Percentiles rank a stretch among this genome's conserved stretches.
Conservation (phyloP, 176 grass and related monocot genomes). For the Hordeum marinum region DNA sequence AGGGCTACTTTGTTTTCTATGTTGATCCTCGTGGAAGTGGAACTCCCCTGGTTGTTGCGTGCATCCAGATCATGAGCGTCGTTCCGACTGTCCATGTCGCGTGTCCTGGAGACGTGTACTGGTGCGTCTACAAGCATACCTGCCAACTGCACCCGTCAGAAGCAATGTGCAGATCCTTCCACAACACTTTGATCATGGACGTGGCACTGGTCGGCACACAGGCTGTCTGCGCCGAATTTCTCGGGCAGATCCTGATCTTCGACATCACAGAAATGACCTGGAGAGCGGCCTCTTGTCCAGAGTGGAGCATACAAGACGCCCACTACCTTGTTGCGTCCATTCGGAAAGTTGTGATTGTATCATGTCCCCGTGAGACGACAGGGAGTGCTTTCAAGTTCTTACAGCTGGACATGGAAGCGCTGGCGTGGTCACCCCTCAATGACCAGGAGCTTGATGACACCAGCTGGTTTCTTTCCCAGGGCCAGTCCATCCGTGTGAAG, state of each 20-base stretch:
- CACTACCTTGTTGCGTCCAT: neutral
- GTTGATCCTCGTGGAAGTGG: neutral
- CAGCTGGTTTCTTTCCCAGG: slow-evolving; percentile 1
- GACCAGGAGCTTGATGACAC: neutral
- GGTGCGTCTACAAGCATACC: neutral
- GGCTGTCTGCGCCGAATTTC: neutral
- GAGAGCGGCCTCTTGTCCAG: neutral
- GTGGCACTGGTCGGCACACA: neutral
- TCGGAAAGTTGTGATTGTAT: neutral
- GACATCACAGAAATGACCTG: neutral
- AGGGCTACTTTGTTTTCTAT: neutral
- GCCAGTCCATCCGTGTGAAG: slow-evolving; percentile 1
- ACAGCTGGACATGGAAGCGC: neutral
- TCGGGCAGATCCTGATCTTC: neutral
- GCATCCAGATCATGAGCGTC: neutral
- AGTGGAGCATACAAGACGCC: neutral
- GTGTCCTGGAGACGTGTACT: slow-evolving; percentile 6
- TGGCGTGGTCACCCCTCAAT: neutral
- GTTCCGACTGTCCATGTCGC: neutral
- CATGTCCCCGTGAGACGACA: neutral
- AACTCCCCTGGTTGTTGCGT: neutral
- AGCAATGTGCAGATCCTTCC: neutral
- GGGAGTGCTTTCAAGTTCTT: slow-evolving; percentile 4
- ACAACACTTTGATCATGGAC: neutral
- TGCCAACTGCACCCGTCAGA: neutral